Base-by-base conservation (phyloP, 768 basidiomycete genomes). In the Rhizopogon rudus region DNA sequence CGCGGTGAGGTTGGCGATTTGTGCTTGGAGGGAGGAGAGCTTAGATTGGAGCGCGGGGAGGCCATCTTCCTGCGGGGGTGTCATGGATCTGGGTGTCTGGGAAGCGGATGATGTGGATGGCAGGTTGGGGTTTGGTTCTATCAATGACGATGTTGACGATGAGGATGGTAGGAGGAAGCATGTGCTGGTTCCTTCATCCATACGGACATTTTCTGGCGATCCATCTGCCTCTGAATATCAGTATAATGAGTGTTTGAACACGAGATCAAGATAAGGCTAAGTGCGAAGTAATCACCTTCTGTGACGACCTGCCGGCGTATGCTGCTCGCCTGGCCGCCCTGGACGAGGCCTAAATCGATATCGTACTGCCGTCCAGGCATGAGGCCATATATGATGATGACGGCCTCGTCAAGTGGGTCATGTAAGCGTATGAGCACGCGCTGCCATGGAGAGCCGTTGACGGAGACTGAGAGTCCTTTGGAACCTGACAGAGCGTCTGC, bases 321-420 rank as follows among this genome's bases (percentile, higher is more conserved):
- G 35, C 62, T 72, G 50, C 66, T 73, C 44, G 64, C 69, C 60
- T 81, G 75, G 25, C 83, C 85, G 6, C 77, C 78, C 9, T 83
- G 82, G 5, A 87, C 83, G 28, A 95, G 78, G 2, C 80, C 86
- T 10, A 97, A 74, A 63, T 93, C 90, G 51, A 97, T 85, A 63
- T 97, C 93, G 63, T 97, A 97, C 66, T 91, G 89, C 54, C 90
- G 80, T 2, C 90, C 90, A 3, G 93, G 93, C 75, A 89, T 81
- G 44, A 98, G 77, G 1, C 91, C 92, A 56, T 93, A 94, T 28
- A 98, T 82, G 56, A 96, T 90, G 51, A 97, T 91, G 54, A 95
- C 83, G 0, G 92, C 94, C 64, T 96, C 89, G 61, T 95, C 93
- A 0, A 80, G 78, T 52, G 83, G 81, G 43, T 93, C 91, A 65